Conservation (phyloP, 306 rosid genomes). For the Mimosa pudica region DNA sequence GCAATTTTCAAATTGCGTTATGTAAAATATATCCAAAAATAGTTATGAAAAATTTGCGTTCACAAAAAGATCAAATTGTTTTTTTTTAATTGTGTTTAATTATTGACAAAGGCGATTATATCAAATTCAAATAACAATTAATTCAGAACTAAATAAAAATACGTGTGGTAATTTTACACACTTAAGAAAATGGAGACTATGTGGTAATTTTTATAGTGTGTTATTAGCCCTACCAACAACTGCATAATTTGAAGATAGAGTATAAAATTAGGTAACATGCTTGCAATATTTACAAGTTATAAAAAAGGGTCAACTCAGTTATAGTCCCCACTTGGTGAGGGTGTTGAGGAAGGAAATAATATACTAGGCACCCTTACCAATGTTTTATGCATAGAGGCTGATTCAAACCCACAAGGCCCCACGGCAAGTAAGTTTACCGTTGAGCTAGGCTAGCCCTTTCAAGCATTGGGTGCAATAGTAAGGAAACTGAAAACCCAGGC, state of each 20-base stretch:
- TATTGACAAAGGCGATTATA: not conserved
- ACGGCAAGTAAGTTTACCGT: too few relatives aligned
- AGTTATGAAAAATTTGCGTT: not conserved
- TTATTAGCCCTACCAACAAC: not conserved
- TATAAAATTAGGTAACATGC: not conserved
- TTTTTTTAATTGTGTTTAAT: not conserved
- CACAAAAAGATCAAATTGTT: not conserved
- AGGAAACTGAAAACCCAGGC: too few relatives aligned
- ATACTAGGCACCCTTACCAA: too few relatives aligned
- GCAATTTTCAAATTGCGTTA: too few relatives aligned
- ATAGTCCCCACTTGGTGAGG: too few relatives aligned
- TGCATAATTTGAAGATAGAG: not conserved
- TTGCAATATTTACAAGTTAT: not conserved
- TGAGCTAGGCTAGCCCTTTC: too few relatives aligned
- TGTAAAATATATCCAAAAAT: not conserved
- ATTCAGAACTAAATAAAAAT: not conserved
- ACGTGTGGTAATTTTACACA: not conserved
- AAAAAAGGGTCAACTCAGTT: too few relatives aligned
- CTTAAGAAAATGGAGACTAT: not conserved
- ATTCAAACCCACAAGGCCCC: too few relatives aligned
- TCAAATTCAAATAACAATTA: not conserved
- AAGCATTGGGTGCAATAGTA: too few relatives aligned
- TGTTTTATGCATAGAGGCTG: too few relatives aligned
- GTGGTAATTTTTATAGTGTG: not conserved
- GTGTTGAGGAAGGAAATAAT: too few relatives aligned